Percentiles rank a stretch among this genome's conserved stretches.
These are phyloP conservation scores for Coniochaeta sp. DNA, from an alignment of 2,329 filamentous ascomycete species.

Conservation along the genomic window DNA sequence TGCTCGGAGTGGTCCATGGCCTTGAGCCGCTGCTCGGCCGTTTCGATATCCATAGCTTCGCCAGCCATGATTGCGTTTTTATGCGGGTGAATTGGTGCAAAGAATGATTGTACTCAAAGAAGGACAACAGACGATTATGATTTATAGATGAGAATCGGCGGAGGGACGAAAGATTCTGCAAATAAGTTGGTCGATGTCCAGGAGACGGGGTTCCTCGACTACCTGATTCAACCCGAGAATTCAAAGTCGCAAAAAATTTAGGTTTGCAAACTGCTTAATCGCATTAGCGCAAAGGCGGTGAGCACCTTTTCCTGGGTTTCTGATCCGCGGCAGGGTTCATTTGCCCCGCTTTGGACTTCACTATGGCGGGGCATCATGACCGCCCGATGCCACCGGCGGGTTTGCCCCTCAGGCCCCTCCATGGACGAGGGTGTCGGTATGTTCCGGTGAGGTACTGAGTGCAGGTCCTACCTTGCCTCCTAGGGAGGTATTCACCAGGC, in stretches of 20 bases:
- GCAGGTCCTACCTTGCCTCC: too few species aligned
- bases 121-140: background rate
- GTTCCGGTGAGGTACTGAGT: too few species aligned
- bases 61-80: constrained; percentile 27
- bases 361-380: background rate
- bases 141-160: background rate
- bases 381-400: background rate
- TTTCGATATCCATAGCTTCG: constrained; percentile 50
- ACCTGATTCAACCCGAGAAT: background rate
- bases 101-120: background rate
- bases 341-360: background rate
- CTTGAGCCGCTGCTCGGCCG: constrained; percentile 57
- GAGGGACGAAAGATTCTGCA: background rate
- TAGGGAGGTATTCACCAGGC: too few species aligned
- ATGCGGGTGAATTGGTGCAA: background rate
- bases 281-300: constrained; percentile 1
- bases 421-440: too few species aligned
- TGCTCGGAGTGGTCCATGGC: constrained; percentile 89
- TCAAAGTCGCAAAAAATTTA: background rate
- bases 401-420: too few species aligned
- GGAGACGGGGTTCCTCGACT: background rate
- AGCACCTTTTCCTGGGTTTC: background rate
- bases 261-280: constrained; percentile 2
- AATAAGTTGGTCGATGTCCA: background rate
- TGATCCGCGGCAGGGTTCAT: background rate